phyloP scores from a whole-genome alignment of 2,329 filamentous ascomycete species.

The Xylogone sp. region DNA sequence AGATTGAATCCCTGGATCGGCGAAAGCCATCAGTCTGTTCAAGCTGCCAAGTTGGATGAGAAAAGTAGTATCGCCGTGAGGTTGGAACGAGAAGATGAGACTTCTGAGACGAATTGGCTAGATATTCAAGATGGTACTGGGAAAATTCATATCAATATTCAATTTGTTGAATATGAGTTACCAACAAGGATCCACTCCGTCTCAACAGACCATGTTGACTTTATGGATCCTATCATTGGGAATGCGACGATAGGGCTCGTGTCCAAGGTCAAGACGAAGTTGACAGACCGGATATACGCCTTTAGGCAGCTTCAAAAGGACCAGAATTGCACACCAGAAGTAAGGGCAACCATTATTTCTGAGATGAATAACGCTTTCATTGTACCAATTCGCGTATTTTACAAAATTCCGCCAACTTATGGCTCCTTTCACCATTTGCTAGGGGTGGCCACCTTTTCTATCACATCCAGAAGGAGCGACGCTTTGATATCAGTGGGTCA shows the following conservation, averaged over 20 bases:
- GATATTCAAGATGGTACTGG: slow-evolving; percentile 85
- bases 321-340: slow-evolving; percentile 93
- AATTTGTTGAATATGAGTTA: slow-evolving; percentile 85
- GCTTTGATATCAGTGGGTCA: slow-evolving; percentile 91
- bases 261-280: slow-evolving; percentile 95
- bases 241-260: slow-evolving; percentile 89
- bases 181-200: slow-evolving; percentile 93
- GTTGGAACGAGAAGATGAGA: slow-evolving; percentile 45
- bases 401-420: slow-evolving; percentile 93
- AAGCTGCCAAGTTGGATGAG: slow-evolving; percentile 77
- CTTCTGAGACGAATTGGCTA: slow-evolving; percentile 80
- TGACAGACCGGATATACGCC: slow-evolving; percentile 91
- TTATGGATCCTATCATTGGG: too few relatives aligned
- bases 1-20: slow-evolving; percentile 80
- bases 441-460: slow-evolving; percentile 95
- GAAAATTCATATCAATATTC: slow-evolving; percentile 63
- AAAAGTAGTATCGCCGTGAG: slow-evolving; percentile 67
- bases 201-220: slow-evolving; percentile 77
- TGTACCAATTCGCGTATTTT: slow-evolving; percentile 93
- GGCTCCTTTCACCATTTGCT: slow-evolving; percentile 90
- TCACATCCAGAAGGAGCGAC: slow-evolving; percentile 87
- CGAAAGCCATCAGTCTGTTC: slow-evolving; percentile 62
- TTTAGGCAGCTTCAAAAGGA: slow-evolving; percentile 95
- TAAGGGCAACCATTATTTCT: slow-evolving; percentile 86
- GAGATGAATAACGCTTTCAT: slow-evolving; percentile 99